Base-by-base conservation (phyloP, 768 basidiomycete genomes). In the Tylopilus cervinicoccineus region DNA sequence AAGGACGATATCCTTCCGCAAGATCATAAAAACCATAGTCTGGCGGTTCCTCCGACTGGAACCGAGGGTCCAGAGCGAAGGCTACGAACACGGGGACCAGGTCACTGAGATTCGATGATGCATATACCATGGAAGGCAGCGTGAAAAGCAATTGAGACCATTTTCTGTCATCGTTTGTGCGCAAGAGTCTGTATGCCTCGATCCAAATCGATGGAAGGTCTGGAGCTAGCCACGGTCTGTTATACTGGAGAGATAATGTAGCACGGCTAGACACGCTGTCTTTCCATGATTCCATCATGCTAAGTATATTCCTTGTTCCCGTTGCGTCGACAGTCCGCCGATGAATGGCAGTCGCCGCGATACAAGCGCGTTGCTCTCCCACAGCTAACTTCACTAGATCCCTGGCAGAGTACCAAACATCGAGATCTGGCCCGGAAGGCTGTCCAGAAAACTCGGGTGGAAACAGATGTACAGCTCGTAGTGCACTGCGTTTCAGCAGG, bases 11-110 rank as follows among this genome's bases (percentile, higher is more conserved):
- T 24, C 48, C 54, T 1, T 48, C 44, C 6, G 46, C 31, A 8
- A 57, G 40, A 20, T 42, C 29, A 38, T 56, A 59, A 27, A 47
- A 38, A n/a, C 39, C 31, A 33, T 55, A 48, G 1, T 6, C 5
- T 2, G 67, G 61, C 26, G 61, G 61, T 13, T 47, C 4, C 20
- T 49, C 49, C 2, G 2, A 14, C 16, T 27, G 16, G 38, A 61
- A 47, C 3, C 36, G 38, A 3, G 55, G 16, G 11, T 51, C 33
- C 2, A 52, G 31, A 0, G 52, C 55, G 45, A 72, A 69, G 1
- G 73, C 61, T 11, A 74, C 34, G 2, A 73, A 38, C 1, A 62
- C 57, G 0, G 63, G 56, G 10, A 69, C 51, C 32, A 68, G 56
- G 12, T 45, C 44, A 3, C 26, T n/a, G 6, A 40, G 36, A 0